Evolutionary conservation across 139 green algal species (phyloP).

Genomic region (Limnomonas spitsbergensis): DNA sequence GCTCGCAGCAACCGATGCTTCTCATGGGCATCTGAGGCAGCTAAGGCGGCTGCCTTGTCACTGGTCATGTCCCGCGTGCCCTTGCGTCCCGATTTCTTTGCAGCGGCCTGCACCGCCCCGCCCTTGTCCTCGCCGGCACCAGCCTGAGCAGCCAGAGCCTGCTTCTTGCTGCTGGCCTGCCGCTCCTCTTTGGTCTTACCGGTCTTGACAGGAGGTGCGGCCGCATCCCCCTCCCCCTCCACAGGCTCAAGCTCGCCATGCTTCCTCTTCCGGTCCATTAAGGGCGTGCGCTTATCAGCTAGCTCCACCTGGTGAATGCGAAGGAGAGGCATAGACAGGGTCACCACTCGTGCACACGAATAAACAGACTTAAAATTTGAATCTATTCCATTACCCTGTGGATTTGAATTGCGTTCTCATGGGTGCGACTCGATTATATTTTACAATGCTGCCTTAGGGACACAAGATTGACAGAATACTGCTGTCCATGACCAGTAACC

Average conservation of each 20-base stretch:
- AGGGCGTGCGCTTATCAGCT: conserved; percentile 59
- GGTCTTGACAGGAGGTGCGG: not conserved
- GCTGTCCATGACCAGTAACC: no score
- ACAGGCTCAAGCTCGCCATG: not conserved
- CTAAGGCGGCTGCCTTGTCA: not conserved
- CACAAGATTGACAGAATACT: no score
- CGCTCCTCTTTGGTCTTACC: not conserved
- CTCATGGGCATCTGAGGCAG: not conserved
- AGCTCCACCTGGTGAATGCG: conserved; percentile 62
- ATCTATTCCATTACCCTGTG: no score
- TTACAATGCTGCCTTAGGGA: no score
- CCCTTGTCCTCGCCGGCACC: not conserved
- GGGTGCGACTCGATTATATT: no score
- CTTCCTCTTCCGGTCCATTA: conserved; percentile 66
- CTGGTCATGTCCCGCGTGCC: not conserved
- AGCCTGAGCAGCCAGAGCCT: not conserved
- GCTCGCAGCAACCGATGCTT: conserved; percentile 74
- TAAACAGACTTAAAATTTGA: no score
- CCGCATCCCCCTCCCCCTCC: not conserved
- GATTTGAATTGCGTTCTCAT: no score
- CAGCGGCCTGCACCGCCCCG: not conserved
- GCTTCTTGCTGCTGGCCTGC: conserved; percentile 10
- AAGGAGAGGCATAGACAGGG: no score
- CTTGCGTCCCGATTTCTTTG: not conserved
- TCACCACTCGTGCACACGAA: no score